phyloP scores from a whole-genome alignment of 2,329 filamentous ascomycete genomes.

The Onygenales sp. region DNA sequence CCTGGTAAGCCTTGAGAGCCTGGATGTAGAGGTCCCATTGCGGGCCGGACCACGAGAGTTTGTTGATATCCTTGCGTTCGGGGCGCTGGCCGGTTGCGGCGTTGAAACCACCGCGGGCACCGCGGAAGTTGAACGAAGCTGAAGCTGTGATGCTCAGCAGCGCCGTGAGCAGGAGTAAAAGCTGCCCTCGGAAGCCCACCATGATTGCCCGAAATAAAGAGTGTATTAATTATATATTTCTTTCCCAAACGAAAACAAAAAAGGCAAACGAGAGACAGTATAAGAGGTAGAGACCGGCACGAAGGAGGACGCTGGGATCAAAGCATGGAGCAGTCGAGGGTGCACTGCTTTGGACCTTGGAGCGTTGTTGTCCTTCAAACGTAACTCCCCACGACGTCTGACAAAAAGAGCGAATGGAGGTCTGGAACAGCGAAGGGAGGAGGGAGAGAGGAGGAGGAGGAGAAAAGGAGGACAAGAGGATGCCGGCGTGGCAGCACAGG shows the following conservation, averaged over 20 bases:
- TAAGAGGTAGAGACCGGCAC: background rate
- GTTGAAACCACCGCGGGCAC: slow-evolving; percentile 19
- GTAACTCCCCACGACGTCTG: background rate
- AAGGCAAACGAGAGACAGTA: background rate
- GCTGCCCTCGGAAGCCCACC: background rate
- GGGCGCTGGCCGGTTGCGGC: slow-evolving; percentile 21
- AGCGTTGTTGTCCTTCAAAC: too few species aligned
- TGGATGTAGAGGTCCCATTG: slow-evolving; percentile 69
- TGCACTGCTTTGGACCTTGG: too few species aligned
- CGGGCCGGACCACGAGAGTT: slow-evolving; percentile 50
- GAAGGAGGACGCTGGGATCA: background rate
- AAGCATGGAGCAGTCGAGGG: too few species aligned
- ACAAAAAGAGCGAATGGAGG: background rate
- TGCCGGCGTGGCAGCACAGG: too few species aligned
- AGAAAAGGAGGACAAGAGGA: background rate
- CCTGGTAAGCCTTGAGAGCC: slow-evolving; percentile 63
- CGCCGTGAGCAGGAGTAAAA: background rate
- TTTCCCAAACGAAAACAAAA: background rate
- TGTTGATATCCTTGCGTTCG: slow-evolving; percentile 56
- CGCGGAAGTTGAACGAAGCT: slow-evolving; percentile 16
- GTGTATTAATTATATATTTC: background rate
- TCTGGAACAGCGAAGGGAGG: background rate
- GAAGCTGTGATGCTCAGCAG: background rate
- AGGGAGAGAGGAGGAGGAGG: background rate
- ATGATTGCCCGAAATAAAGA: slow-evolving; percentile 4